Conservation (phyloP, 2,329 filamentous ascomycete genomes). For the Fusarium metavorans region DNA sequence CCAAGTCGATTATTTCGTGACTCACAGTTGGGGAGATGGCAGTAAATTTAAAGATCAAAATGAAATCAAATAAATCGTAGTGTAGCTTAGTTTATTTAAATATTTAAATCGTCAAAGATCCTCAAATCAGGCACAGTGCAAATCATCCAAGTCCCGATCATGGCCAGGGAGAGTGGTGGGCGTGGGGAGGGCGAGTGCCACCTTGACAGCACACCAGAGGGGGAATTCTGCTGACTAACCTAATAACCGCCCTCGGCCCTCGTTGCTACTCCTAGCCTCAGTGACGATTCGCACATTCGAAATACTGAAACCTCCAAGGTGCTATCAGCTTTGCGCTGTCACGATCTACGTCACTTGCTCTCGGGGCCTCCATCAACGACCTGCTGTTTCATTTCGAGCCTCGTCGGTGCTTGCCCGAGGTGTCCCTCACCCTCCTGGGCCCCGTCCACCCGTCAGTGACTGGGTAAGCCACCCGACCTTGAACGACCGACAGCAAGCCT, state of each 20-base stretch:
- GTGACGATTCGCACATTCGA: constrained; percentile 22
- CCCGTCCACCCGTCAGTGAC: constrained; percentile 39
- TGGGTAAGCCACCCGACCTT: constrained; percentile 42
- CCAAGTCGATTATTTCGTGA: neutral
- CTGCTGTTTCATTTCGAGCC: constrained; percentile 13
- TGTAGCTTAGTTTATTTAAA: neutral
- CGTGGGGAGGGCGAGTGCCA: constrained; percentile 5
- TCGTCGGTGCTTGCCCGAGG: constrained; percentile 23
- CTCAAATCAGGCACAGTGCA: neutral
- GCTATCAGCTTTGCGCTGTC: constrained; percentile 20
- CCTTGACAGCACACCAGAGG: constrained; percentile 8
- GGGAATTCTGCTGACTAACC: constrained; percentile 22
- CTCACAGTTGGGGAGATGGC: neutral
- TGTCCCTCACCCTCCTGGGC: constrained; percentile 30
- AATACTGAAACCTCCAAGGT: constrained; percentile 20
- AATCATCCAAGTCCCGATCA: neutral
- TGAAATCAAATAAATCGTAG: neutral
- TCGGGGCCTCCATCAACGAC: constrained; percentile 7
- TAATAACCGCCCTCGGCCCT: constrained; percentile 34
- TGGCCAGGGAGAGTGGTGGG: neutral
- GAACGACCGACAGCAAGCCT: constrained; percentile 33
- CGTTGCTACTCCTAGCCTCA: constrained; percentile 41
- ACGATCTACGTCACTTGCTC: neutral
- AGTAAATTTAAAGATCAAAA: neutral
- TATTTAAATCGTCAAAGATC: neutral